Base-by-base conservation (phyloP, 2,329 filamentous ascomycete species). In the Pestalotiopsis fici region DNA sequence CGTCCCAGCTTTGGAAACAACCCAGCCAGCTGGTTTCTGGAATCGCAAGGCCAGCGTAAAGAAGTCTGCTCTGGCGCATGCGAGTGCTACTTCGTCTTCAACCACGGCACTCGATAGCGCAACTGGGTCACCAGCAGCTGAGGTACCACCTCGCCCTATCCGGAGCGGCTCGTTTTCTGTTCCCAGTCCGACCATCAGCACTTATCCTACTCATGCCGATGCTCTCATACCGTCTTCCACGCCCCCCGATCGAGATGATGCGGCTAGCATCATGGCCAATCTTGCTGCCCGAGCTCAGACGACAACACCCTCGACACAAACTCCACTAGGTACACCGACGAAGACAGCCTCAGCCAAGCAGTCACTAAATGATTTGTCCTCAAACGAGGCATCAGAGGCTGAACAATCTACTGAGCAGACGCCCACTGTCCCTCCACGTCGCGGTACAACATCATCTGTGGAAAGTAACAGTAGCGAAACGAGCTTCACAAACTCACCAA, bases 121-220 rank as follows among this genome's bases (percentile, higher is more conserved):
- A 64, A 76, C 79, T 3, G 77, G 77, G n/a, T 70, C 78, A 54
- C 73, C 75, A 4, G 75, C 78, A 13, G 78, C 74, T 31, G 74
- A 81, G 27, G 79, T 84, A 31, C 81, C 83, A 43, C 87, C 90
- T 35, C 86, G 84, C 71, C 82, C 83, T 1, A 83, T 91, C 68
- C 83, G 89, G 59, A 88, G 90, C 2, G 83, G 85, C 47, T 91
- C 91, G 0, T 90, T 92, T 71, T 87, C 88, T 12, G 86, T 87
- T 28, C 86, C 90, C 2, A 86, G 88, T 65, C 90, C 93, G 1
- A 82, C 90, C 23, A 87, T 95, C 6, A 89, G 87, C 35, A 89
- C 90, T 0, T 90, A 94, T 72, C 84, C 86, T 39, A 85, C 88
- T 0, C 90, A 91, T 69, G 88, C 89, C 23, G 91, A 94, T 68